Evolutionary conservation across 768 basidiomycete genomes (phyloP).

Genomic region (Naganishia randhawae): DNA sequence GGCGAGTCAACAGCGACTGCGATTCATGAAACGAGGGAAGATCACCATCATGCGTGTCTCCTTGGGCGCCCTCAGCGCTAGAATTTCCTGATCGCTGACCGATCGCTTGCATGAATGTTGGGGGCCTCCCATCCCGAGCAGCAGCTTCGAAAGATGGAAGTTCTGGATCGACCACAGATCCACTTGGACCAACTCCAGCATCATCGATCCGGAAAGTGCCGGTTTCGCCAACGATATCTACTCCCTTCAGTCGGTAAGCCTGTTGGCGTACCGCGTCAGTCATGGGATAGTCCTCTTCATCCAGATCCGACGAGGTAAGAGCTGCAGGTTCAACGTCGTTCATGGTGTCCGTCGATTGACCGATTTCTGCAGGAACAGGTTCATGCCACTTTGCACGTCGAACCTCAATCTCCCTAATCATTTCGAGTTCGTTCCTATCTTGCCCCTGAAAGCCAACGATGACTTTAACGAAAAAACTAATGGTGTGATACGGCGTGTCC

Average conservation of each 20-base stretch:
- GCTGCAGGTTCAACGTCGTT: not conserved
- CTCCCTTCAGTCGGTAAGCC: slow-evolving; percentile 46
- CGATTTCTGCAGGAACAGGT: not conserved
- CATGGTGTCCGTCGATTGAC: not conserved
- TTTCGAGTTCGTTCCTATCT: not conserved
- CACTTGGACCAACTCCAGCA: slow-evolving; percentile 1
- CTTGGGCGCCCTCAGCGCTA: slow-evolving; percentile 5
- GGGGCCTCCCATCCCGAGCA: slow-evolving; percentile 16
- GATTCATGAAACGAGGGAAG: slow-evolving; percentile 26
- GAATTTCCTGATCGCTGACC: slow-evolving; percentile 39
- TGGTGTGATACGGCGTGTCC: slow-evolving; percentile 73
- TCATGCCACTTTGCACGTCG: not conserved
- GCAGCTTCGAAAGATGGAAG: slow-evolving; percentile 42
- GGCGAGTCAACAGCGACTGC: not conserved
- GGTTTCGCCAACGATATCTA: slow-evolving; percentile 41
- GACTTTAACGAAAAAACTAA: slow-evolving; percentile 71
- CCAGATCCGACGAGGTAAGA: not conserved
- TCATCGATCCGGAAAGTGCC: slow-evolving; percentile 37
- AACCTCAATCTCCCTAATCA: not conserved
- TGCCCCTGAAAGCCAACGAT: slow-evolving; percentile 53
- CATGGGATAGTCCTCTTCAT: slow-evolving; percentile 10
- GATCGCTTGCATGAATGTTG: slow-evolving; percentile 26
- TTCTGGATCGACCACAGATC: slow-evolving; percentile 28
- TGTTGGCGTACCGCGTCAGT: slow-evolving; percentile 39
- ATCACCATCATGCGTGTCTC: slow-evolving; percentile 9